Percentiles rank a stretch among this genome's conserved stretches.
Conservation (phyloP, 495 filamentous ascomycete species). For the Neurospora sp. region DNA sequence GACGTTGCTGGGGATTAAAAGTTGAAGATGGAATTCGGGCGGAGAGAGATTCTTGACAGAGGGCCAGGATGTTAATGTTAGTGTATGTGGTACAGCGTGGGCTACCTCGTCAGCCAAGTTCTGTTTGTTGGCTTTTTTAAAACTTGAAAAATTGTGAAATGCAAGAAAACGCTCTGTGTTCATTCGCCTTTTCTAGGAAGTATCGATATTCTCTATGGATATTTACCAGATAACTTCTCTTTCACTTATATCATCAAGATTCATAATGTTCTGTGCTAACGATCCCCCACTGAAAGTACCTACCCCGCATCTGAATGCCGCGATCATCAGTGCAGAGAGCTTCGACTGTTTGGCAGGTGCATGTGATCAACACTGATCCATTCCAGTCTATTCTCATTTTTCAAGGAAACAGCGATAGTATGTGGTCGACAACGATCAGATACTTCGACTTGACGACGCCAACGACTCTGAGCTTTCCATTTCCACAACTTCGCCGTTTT, state of each 20-base stretch:
- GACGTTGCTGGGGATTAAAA: conserved; percentile 37
- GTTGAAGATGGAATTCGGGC: background rate
- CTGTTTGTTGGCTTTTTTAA: too few relatives aligned
- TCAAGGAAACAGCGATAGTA: background rate
- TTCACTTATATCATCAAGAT: too few relatives aligned
- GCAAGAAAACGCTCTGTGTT: too few relatives aligned
- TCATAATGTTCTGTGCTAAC: background rate
- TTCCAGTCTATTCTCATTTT: background rate
- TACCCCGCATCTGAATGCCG: background rate
- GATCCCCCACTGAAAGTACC: background rate
- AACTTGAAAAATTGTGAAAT: too few relatives aligned
- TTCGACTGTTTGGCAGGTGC: background rate
- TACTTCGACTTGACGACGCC: background rate
- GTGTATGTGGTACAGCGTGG: background rate
- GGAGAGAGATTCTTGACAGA: background rate
- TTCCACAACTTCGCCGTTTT: background rate
- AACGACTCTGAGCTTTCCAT: background rate
- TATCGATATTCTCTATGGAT: too few relatives aligned
- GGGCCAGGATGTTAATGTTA: background rate
- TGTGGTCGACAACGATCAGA: background rate
- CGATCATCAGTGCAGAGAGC: background rate
- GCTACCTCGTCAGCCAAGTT: background rate
- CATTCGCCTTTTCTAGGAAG: too few relatives aligned
- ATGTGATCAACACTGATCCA: background rate
- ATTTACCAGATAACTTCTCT: too few relatives aligned